Conservation (phyloP, 306 rosid genomes). For the Medicago arabica region DNA sequence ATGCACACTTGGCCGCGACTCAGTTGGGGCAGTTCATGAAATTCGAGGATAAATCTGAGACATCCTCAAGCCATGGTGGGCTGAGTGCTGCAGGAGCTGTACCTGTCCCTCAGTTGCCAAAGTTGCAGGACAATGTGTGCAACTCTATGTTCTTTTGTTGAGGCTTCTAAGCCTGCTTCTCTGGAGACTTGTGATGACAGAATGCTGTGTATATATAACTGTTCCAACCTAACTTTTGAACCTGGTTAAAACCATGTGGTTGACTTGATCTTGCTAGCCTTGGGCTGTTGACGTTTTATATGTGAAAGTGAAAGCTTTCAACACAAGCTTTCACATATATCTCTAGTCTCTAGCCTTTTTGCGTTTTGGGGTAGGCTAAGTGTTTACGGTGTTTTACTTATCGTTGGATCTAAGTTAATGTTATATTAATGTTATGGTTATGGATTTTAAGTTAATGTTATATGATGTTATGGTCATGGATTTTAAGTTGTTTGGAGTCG, state of each 20-base stretch:
- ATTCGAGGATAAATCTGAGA: conserved; percentile 81
- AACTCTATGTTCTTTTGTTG: conserved; percentile 90
- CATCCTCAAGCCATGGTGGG: conserved; percentile 88
- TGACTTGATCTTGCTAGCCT: conserved; percentile 13
- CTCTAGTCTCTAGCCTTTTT: neutral
- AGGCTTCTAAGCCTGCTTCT: conserved; percentile 27
- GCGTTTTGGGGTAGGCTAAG: conserved; percentile 28
- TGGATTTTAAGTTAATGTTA: neutral
- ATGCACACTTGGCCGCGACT: conserved; percentile 90
- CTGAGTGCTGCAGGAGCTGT: conserved; percentile 64
- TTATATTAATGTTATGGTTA: neutral
- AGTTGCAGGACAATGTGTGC: conserved; percentile 67
- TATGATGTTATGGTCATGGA: neutral
- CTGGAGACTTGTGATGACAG: neutral
- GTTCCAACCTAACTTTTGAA: neutral
- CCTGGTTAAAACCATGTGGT: neutral
- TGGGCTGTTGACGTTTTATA: neutral
- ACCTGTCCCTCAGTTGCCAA: conserved; percentile 82
- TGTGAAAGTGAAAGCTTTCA: neutral
- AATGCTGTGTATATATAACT: conserved; percentile 45
- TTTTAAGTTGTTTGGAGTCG: neutral
- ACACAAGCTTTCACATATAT: neutral
- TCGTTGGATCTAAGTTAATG: neutral
- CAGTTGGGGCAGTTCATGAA: conserved; percentile 83
- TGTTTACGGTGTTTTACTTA: neutral